A percentile compares a stretch with the other conserved stretches of the same genome.
Evolutionary conservation across 176 grass and related monocot species (phyloP).

Genomic region (Eleusine indica): DNA sequence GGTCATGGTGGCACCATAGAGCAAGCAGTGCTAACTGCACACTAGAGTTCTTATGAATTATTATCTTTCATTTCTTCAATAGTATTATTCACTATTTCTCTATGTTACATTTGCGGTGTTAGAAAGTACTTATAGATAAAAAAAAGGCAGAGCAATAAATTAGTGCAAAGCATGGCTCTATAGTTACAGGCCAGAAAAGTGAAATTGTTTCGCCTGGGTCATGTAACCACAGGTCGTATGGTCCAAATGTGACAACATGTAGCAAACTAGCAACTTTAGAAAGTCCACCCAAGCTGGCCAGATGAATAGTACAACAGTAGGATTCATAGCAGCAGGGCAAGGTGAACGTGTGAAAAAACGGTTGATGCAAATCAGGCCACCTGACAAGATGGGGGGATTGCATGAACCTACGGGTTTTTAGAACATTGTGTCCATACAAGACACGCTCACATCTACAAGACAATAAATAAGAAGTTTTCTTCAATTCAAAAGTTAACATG

Average conservation of each 20-base stretch:
- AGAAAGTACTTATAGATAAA: conserved; percentile 17
- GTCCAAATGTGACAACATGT: not conserved
- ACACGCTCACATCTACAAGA: not conserved
- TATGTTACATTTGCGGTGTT: not conserved
- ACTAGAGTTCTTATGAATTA: conserved; percentile 13
- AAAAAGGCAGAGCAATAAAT: not conserved
- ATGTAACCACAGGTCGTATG: not conserved
- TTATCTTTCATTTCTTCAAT: not conserved
- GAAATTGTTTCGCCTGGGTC: not conserved
- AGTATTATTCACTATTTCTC: not conserved
- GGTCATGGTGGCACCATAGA: not conserved
- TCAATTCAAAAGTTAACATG: not conserved
- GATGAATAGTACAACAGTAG: not conserved
- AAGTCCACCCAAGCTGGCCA: not conserved
- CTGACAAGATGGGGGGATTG: not conserved
- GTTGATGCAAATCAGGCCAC: not conserved
- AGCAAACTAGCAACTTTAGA: not conserved
- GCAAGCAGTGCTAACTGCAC: conserved; percentile 8
- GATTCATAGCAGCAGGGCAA: not conserved
- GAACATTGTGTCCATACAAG: not conserved
- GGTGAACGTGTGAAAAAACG: not conserved
- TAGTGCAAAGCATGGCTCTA: not conserved
- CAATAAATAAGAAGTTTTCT: not conserved
- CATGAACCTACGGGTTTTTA: not conserved
- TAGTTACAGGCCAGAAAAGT: not conserved